Evolutionary conservation across 495 filamentous ascomycete species (phyloP), one percentile per base, ranked within the genome.

Genomic region (Penicillium desertorum): DNA sequence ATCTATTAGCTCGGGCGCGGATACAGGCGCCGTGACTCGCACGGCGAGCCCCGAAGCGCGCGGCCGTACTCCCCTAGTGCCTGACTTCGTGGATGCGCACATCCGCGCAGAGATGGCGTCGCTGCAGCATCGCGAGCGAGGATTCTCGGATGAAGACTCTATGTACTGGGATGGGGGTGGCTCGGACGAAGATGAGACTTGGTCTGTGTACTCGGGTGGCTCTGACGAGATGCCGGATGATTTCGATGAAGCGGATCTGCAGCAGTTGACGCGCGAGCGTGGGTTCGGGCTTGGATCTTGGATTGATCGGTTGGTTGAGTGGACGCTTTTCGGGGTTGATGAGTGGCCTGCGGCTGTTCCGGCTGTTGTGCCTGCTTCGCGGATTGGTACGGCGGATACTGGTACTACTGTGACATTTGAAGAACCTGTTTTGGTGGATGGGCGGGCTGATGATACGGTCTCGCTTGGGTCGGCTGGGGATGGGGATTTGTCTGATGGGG

Each of bases 261-360:
- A 75, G 58, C 70, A 63, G n/a, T 57, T 79, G 2, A 78, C 75
- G 7, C 72, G 79, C 51, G 77, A 83, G 56, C 80, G 79, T n/a
- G 83, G 81, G 43, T 85, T 84, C 51, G 86, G 88, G 5, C 71
- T 92, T n/a, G 87, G 87, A 0, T 80, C 82, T 10, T 91, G 87
- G 85, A 79, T 96, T 60, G 89, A 89, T 61, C 79, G 81, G 45
- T 62, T 92, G 56, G 81, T 92, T 37, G 86, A 86, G 7, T 91
- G 90, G 81, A 88, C 85, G 16, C 70, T 94, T 17, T 93, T 94
- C 69, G 83, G 86, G 8, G 86, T 91, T 10, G 82, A 88, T 37
- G 87, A 89, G 61, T 74, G 68, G 65, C 70, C 74, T 34, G 54
- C 45, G 14, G 34, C 43, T 39, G 16, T 8, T 25, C 14, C 19